Evolutionary conservation across 1,284 basidiomycete species (phyloP).

Genomic region (Agroathelia rolfsii): DNA sequence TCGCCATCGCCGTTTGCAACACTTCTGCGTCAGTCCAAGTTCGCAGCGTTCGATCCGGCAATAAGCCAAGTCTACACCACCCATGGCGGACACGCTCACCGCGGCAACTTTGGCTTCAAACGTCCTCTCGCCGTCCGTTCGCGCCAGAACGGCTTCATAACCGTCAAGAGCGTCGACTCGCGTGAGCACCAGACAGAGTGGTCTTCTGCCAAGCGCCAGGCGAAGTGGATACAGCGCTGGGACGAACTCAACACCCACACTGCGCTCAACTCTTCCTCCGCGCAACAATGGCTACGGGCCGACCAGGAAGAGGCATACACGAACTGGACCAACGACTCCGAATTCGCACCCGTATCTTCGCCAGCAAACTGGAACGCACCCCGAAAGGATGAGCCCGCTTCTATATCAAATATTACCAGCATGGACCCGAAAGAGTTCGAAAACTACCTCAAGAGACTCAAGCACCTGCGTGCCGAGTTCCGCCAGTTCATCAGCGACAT

Average conservation of each 20-base stretch:
- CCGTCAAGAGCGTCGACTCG: constrained; percentile 52
- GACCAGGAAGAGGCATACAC: constrained; percentile 15
- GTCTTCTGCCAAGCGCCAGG: constrained; percentile 53
- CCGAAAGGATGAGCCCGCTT: constrained; percentile 9
- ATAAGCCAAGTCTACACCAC: constrained; percentile 68
- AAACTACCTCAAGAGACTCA: constrained; percentile 47
- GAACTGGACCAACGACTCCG: constrained; percentile 39
- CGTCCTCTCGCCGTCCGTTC: constrained; percentile 55
- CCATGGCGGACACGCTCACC: constrained; percentile 52
- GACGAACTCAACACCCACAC: constrained; percentile 51
- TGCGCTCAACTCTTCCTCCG: constrained; percentile 10
- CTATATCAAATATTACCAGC: constrained; percentile 34
- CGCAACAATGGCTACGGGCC: constrained; percentile 29
- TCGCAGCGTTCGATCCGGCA: constrained; percentile 62
- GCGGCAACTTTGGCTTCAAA: constrained; percentile 75
- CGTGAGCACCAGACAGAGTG: constrained; percentile 68
- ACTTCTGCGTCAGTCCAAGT: constrained; percentile 66
- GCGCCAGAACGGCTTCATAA: constrained; percentile 50
- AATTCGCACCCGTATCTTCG: constrained; percentile 23
- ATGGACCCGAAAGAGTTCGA: constrained; percentile 45
- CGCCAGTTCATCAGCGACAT: constrained; percentile 44
- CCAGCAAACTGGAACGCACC: constrained; percentile 15
- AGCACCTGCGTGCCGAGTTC: constrained; percentile 42
- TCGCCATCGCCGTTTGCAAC: constrained; percentile 56
- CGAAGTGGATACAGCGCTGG: constrained; percentile 52